Base-by-base conservation (phyloP, 225 moss, liverwort and hornwort genomes). In the Lunularia cruciata region DNA sequence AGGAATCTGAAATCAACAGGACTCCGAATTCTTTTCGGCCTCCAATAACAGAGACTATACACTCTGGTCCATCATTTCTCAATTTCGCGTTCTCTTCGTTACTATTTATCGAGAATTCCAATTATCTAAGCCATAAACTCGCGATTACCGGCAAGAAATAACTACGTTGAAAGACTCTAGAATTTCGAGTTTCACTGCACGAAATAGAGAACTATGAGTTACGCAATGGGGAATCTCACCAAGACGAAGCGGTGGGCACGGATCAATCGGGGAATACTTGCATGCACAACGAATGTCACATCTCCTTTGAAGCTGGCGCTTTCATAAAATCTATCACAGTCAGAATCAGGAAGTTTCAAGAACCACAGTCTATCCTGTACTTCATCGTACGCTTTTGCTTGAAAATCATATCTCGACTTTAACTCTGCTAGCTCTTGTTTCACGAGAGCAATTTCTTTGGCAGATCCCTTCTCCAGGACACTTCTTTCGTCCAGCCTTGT, bases 211-310 rank as follows among this genome's bases (percentile, higher is more conserved):
- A n/a, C n/a, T n/a, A n/a, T 43, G 43, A 43, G 16, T 43, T 16
- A 43, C 3, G 43, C 12, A 16, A 16, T 10, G 49, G n/a, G 19
- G 49, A 49, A 0, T 32, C 65, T 49, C 43, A 80, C 76, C 75
- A 76, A 32, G 45, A 80, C 65, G 33, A 75, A 72, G 42, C 80
- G 80, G 54, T 80, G 80, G 5, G 80, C 80, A 58, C 72, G 57
- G 47, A 80, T 72, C 31, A 76, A 19, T 72, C 68, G 33, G 39
- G 72, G 80, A 27, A 80, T 76, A 69, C 72, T 75, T 3, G 68
- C 68, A 6, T 80, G 76, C 20, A 80, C 57, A 8, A 76, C 57
- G 31, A 80, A 80, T 10, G 40, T 76, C 25, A 80, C 63, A 57
- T 80, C 80, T 26, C 80, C 76, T 58, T 39, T 45, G 33, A 72